A percentile compares a stretch with the other conserved stretches of the same genome.
Conservation (phyloP, 2,329 filamentous ascomycete species). For the Colletotrichum sp. region DNA sequence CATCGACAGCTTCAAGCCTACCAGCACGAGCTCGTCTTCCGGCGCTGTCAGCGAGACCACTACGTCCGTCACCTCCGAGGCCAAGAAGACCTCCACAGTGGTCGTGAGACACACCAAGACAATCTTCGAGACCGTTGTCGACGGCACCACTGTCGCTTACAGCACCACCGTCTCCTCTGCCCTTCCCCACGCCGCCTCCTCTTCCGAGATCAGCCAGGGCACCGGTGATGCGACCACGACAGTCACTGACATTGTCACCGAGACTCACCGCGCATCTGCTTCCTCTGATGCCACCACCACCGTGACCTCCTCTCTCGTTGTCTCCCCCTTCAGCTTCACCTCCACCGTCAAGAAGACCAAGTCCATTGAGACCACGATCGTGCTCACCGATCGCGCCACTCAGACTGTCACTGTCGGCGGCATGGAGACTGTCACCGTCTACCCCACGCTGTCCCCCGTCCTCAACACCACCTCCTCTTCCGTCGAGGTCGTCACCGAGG, state of each 20-base stretch:
- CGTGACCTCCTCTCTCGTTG: neutral
- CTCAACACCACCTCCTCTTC: conserved; percentile 22
- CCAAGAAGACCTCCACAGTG: neutral
- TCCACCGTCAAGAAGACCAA: neutral
- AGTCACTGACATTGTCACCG: neutral
- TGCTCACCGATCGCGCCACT: conserved; percentile 14
- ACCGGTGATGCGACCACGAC: conserved; percentile 6
- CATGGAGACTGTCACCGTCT: conserved; percentile 1
- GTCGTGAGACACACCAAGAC: conserved; percentile 10
- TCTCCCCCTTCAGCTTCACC: neutral
- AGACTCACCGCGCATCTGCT: neutral
- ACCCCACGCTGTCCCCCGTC: neutral
- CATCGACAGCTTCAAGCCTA: conserved; percentile 1
- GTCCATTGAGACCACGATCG: conserved; percentile 15
- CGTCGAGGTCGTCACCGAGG: conserved; percentile 31
- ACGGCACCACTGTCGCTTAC: neutral
- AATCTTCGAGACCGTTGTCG: conserved; percentile 5
- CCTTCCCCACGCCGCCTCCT: neutral
- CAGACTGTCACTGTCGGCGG: conserved; percentile 12
- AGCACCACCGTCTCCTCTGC: conserved; percentile 13
- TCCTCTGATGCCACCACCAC: neutral
- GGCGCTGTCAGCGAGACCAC: neutral
- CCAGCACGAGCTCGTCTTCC: neutral
- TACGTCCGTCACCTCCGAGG: neutral
- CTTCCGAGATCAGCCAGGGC: neutral